Base-by-base conservation (phyloP, 1,139 yeast genomes). In the Scheffersomyces titani region DNA sequence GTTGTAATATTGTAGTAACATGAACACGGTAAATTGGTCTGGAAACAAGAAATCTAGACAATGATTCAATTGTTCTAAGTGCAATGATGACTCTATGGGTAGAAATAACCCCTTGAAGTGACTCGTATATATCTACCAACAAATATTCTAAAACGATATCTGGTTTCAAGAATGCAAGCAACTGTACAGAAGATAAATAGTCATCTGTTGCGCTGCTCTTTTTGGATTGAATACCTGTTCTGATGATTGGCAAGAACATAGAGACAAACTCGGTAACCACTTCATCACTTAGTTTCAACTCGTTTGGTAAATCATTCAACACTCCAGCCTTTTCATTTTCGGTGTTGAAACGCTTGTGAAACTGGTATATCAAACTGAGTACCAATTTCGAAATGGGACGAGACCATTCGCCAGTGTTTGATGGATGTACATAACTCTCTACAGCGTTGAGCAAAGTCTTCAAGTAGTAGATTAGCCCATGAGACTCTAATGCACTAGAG, bases 401-500 rank as follows among this genome's bases (percentile, higher is more conserved):
- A 0, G 96, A 84, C 98, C 99, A 93, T 21, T 83, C 82, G 0
- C 98, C 98, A 19, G 81, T 73, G 69, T 93, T 93, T 0, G 98
- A 92, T 4, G 99, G 99, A 72, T 94, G 98, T 13, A 88, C 88
- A 71, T 88, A 91, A 46, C 97, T 90, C 61, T 86, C 89, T n/a
- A 92, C 78, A 0, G 97, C 87, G 60, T 87, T 87, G 30, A 89
- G 67, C 49, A 90, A 73, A 0, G 85, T 80, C 48, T 78, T 77
- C 18, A 94, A 65, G 49, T 81, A 76, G 13, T 79, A 83, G 62
- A 90, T 69, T 16, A 88, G 80, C 2, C 84, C 84, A n/a, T 74
- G 81, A 5, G 71, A 64, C 7, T 65, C 75, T 11, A 75, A 63
- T 1, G 78, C 73, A 47, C 72, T 66, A 13, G 78, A 74, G 0